A percentile compares a stretch with the other conserved stretches of the same genome.
phyloP scores from a whole-genome alignment of 2,329 filamentous ascomycete species.

The Biscogniauxia sp. region DNA sequence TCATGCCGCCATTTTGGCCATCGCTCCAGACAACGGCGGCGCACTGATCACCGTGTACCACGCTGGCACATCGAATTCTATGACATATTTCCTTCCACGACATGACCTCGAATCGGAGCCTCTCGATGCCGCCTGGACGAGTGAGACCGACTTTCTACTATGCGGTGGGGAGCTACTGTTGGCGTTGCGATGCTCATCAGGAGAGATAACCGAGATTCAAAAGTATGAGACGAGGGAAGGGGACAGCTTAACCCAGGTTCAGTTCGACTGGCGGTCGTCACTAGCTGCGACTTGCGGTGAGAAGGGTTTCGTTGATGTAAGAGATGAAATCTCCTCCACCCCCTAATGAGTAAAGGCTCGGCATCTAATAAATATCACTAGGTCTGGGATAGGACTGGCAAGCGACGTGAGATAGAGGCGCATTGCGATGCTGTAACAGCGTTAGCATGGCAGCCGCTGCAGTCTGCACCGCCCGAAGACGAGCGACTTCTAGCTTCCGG shows the following conservation, averaged over 20 bases:
- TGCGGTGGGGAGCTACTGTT: constrained; percentile 56
- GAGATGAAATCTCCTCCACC: constrained; percentile 25
- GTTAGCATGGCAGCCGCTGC: constrained; percentile 59
- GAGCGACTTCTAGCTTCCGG: constrained; percentile 61
- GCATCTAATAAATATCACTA: constrained; percentile 23
- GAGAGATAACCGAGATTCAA: constrained; percentile 43
- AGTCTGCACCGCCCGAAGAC: constrained; percentile 37
- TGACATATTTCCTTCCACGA: constrained; percentile 47
- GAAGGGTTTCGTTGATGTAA: constrained; percentile 59
- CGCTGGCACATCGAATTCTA: constrained; percentile 40
- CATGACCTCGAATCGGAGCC: constrained; percentile 51
- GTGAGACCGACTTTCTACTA: constrained; percentile 56
- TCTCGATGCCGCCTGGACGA: constrained; percentile 60
- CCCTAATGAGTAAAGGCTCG: not conserved
- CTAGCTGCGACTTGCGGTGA: constrained; percentile 59
- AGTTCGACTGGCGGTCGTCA: constrained; percentile 53
- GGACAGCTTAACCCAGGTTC: constrained; percentile 53
- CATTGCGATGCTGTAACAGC: constrained; percentile 58
- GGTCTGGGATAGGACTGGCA: constrained; percentile 56
- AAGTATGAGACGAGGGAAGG: constrained; percentile 54
- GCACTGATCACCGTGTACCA: constrained; percentile 56
- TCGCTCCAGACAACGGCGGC: constrained; percentile 54
- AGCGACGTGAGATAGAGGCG: constrained; percentile 54
- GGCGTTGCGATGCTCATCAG: constrained; percentile 46
- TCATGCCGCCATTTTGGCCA: constrained; percentile 53